Conservation (phyloP, 2,329 filamentous ascomycete genomes). For the Neurospora sp. region DNA sequence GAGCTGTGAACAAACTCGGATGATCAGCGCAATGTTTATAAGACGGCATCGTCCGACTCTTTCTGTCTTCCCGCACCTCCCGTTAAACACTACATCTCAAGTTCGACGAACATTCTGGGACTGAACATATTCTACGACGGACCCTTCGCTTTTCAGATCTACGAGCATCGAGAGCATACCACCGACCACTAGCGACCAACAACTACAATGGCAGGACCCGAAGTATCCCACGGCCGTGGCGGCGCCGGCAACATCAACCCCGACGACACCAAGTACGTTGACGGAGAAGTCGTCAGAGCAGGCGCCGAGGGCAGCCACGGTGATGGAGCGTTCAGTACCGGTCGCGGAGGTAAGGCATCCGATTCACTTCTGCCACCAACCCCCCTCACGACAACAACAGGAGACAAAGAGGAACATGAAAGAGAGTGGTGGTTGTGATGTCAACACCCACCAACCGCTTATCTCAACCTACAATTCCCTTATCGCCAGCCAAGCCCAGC, state of each 20-base stretch:
- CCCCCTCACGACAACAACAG: not conserved
- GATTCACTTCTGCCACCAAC: not conserved
- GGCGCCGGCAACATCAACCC: conserved; percentile 52
- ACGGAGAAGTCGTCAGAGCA: conserved; percentile 51
- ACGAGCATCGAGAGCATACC: not conserved
- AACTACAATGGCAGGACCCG: conserved; percentile 25
- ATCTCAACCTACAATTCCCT: not conserved
- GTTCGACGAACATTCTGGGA: not conserved
- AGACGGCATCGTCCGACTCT: not conserved
- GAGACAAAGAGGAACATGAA: not conserved
- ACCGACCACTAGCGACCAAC: not conserved
- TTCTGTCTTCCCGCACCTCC: not conserved
- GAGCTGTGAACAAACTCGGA: not conserved
- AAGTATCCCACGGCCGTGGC: conserved; percentile 52
- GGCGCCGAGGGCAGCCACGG: conserved; percentile 45
- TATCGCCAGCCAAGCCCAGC: not conserved
- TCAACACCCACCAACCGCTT: not conserved
- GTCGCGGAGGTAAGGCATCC: conserved; percentile 42
- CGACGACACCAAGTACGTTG: conserved; percentile 49
- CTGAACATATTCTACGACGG: not conserved
- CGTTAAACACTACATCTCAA: not conserved
- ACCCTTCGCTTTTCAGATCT: not conserved
- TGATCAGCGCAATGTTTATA: not conserved
- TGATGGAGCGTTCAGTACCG: conserved; percentile 49
- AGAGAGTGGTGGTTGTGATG: not conserved